Conservation (phyloP, 139 green algal genomes). For the Chlorella ohadii region DNA sequence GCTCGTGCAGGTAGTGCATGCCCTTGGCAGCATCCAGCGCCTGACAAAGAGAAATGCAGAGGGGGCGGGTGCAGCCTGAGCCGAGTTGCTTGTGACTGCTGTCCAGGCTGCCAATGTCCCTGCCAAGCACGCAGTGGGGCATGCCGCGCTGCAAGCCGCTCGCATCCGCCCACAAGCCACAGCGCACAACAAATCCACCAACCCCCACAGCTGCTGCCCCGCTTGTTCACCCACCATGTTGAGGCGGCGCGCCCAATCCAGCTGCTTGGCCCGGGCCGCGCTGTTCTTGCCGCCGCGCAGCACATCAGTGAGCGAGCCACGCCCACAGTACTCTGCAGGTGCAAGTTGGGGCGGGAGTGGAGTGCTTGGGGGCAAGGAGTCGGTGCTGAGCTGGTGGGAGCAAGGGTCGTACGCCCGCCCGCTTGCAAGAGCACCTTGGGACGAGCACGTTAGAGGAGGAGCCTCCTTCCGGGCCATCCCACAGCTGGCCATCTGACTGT, state of each 20-base stretch:
- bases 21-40: slow-evolving; percentile 69
- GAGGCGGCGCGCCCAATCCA: slow-evolving; percentile 62
- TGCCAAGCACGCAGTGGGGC: too few species aligned
- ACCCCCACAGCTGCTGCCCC: background rate
- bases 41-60: too few species aligned
- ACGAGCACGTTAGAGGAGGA: too few species aligned
- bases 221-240: slow-evolving; percentile 48
- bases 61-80: too few species aligned
- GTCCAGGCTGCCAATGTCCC: too few species aligned
- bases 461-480: too few species aligned
- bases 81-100: too few species aligned
- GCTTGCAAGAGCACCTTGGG: too few species aligned
- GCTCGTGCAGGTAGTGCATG: slow-evolving; percentile 66
- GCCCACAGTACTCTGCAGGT: slow-evolving; percentile 63
- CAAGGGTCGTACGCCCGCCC: too few species aligned
- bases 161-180: background rate
- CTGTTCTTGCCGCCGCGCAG: slow-evolving; percentile 46
- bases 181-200: too few species aligned
- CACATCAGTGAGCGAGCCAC: slow-evolving; percentile 69
- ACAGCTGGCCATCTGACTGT: too few species aligned
- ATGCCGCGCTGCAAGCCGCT: too few species aligned
- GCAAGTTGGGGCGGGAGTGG: background rate
- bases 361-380: background rate
- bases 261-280: slow-evolving; percentile 33
- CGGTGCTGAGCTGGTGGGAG: background rate